Evolutionary conservation across 192 early-diverging fungal species (phyloP), one percentile per base, ranked within the genome.

Genomic region (Coemansia sp.): DNA sequence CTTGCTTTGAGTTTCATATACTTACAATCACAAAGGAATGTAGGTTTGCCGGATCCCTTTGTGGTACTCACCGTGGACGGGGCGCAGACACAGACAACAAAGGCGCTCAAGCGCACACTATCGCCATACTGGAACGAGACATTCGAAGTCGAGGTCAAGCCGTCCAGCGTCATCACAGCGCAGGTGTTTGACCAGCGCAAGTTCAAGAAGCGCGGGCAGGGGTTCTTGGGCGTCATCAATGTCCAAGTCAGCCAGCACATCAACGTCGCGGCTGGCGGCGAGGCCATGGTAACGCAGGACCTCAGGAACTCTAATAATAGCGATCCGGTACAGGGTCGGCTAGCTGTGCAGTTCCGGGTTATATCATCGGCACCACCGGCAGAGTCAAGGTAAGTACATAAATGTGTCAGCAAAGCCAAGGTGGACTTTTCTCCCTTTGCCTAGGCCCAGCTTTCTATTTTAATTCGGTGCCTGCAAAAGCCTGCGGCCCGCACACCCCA

Each of bases 171-270:
- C 16, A 85, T 98, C 62, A 91, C 95, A 4, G 90, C 96, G 63
- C 97, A 98, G 85, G 90, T 98, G 36, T 98, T 98, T 87, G 97
- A 98, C 84, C 95, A 98, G 84, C 89, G 92, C 74, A 96, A 96
- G 72, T 98, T 94, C 78, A 95, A 96, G 76, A 94, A 88, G 85
- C 91, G 88, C 69, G 92, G 92, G 48, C 93, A 94, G 75, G 92
- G 92, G 24, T 98, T 98, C 69, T 84, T 97, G 35, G 95, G 95
- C 41, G 93, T 95, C 53, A 87, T 94, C 68, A 95, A 95, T 70
- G 85, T 96, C 27, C 88, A 90, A 57, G 86, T 97, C 68, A 86
- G 90, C 53, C 87, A 91, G 77, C 85, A 95, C 42, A 89, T 98
- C 68, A 88, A 96, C 74, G 73, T 95, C 21, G 83, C 86, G 56